phyloP scores from a whole-genome alignment of 352 stramenopile species.

The Pythium insidiosum region DNA sequence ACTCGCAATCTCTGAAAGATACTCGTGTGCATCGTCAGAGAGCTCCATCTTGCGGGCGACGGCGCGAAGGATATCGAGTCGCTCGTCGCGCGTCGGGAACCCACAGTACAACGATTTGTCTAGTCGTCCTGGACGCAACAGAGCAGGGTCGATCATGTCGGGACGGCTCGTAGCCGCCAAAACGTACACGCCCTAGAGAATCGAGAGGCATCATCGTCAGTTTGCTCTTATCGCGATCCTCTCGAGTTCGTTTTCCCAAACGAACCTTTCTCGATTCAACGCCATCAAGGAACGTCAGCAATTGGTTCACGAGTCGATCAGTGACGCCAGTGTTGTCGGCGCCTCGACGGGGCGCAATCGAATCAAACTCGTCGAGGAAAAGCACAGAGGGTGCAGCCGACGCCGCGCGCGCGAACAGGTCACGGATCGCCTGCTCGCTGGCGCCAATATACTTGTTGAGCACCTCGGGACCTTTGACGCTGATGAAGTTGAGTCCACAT shows the following conservation, averaged over 20 bases:
- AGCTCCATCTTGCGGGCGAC: slow-evolving; percentile 78
- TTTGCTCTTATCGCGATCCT: no score
- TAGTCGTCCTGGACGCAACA: slow-evolving; percentile 91
- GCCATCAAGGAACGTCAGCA: slow-evolving; percentile 97
- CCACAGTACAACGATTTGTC: slow-evolving; percentile 93
- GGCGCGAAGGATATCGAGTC: slow-evolving; percentile 71
- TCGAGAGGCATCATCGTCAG: no score
- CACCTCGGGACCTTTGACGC: slow-evolving; percentile 86
- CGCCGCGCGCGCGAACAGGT: slow-evolving; percentile 74
- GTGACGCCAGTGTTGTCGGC: slow-evolving; percentile 93
- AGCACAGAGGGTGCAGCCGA: slow-evolving; percentile 72
- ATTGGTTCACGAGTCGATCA: slow-evolving; percentile 96
- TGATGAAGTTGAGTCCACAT: slow-evolving; percentile 87
- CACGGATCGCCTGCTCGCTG: slow-evolving; percentile 85
- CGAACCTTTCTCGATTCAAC: slow-evolving; percentile 86
- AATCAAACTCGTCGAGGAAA: slow-evolving; percentile 92
- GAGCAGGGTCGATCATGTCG: slow-evolving; percentile 95
- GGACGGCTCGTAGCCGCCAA: slow-evolving; percentile 94
- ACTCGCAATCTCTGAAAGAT: slow-evolving; percentile 64
- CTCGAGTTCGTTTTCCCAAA: no score
- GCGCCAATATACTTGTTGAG: slow-evolving; percentile 89
- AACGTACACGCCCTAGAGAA: slow-evolving; percentile 85
- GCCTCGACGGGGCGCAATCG: slow-evolving; percentile 90
- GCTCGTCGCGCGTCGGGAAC: slow-evolving; percentile 76
- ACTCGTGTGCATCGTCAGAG: slow-evolving; percentile 46